Evolutionary conservation across 2,329 filamentous ascomycete species (phyloP).

Genomic region (Colletotrichum sp.): DNA sequence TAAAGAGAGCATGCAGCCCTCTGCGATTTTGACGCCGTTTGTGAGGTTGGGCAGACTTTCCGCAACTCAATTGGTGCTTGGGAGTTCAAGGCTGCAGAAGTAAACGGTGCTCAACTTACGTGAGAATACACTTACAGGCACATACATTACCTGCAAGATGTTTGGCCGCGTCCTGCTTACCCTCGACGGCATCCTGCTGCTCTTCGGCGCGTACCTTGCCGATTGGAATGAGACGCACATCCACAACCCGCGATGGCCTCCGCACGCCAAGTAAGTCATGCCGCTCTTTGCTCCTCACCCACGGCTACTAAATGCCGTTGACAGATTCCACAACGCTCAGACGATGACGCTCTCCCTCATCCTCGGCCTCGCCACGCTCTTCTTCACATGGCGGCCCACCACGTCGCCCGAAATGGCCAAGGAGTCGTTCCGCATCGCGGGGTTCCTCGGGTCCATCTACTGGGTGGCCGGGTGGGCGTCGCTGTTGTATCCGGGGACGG

Average conservation of each 20-base stretch:
- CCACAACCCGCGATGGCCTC: conserved; percentile 48
- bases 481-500: conserved; percentile 40
- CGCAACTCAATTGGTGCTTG: neutral
- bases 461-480: conserved; percentile 43
- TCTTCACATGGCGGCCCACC: conserved; percentile 39
- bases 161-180: conserved; percentile 45
- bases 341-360: conserved; percentile 44
- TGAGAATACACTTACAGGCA: neutral
- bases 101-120: neutral
- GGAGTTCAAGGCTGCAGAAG: neutral
- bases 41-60: neutral
- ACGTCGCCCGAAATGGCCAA: conserved; percentile 25
- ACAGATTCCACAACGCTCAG: conserved; percentile 46
- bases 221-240: conserved; percentile 47
- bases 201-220: conserved; percentile 41
- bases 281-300: too few relatives aligned
- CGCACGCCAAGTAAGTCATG: conserved; percentile 44
- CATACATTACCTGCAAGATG: conserved; percentile 20
- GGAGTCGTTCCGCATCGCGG: conserved; percentile 36
- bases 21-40: neutral
- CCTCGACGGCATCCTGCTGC: conserved; percentile 38
- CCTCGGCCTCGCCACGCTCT: conserved; percentile 43
- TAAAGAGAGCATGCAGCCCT: neutral
- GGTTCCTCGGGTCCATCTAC: conserved; percentile 44
- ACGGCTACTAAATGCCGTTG: neutral